These are phyloP conservation scores for Leccinum boreale DNA, from an alignment of 768 basidiomycete species.

Conservation along the genomic window DNA sequence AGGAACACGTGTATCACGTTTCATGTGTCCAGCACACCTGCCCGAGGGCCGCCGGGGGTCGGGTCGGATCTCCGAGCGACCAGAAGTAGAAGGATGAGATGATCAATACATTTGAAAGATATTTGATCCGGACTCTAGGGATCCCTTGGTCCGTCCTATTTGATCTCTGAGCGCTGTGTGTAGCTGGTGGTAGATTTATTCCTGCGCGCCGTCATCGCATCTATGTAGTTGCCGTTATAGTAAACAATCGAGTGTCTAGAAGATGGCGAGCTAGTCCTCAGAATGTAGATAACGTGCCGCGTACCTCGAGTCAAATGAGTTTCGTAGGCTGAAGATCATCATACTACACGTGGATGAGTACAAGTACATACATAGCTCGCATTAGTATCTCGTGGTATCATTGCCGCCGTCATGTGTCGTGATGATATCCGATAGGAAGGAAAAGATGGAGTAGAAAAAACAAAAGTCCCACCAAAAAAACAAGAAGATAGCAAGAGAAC, in stretches of 20 bases:
- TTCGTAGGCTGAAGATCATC: neutral
- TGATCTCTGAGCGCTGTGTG: too few species aligned
- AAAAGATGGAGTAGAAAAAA: neutral
- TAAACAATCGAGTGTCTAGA: neutral
- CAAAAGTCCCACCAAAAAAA: neutral
- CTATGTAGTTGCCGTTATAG: neutral
- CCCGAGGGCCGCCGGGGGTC: neutral
- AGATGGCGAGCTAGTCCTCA: neutral
- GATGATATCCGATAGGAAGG: neutral
- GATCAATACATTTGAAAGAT: too few species aligned
- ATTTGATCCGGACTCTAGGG: too few species aligned
- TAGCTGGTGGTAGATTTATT: too few species aligned
- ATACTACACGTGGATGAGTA: neutral
- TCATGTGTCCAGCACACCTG: too few species aligned
- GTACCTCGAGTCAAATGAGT: neutral
- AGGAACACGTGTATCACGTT: neutral
- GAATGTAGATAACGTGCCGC: neutral
- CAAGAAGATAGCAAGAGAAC: neutral
- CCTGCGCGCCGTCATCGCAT: too few species aligned
- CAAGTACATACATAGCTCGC: neutral
- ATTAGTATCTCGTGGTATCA: neutral
- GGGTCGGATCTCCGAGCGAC: neutral
- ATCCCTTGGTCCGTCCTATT: too few species aligned
- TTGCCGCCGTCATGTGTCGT: neutral
- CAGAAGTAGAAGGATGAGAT: neutral